Conservation (phyloP, 768 basidiomycete genomes). For the Mycena leptocephala region DNA sequence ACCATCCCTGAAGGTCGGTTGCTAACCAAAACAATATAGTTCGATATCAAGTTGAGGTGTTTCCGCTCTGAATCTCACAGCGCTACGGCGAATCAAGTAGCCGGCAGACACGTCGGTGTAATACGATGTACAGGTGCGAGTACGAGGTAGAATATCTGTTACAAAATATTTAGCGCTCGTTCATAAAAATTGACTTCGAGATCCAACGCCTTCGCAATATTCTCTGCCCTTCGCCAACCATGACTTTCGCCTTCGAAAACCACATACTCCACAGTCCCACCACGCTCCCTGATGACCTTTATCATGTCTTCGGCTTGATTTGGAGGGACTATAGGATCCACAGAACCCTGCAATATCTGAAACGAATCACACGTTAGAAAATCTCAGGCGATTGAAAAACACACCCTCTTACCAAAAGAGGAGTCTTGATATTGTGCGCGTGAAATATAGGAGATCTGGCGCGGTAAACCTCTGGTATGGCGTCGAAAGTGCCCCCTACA, state of each 20-base stretch:
- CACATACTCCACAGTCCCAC: constrained; percentile 60
- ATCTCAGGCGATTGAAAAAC: not conserved
- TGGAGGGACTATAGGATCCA: constrained; percentile 69
- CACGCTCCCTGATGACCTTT: constrained; percentile 54
- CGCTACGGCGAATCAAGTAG: not conserved
- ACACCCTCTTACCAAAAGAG: constrained; percentile 61
- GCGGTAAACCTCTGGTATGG: constrained; percentile 67
- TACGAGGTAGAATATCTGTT: too few species aligned
- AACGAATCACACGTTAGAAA: not conserved
- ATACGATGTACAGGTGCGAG: not conserved
- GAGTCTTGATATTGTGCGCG: constrained; percentile 65
- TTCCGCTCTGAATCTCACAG: too few species aligned
- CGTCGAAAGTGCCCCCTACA: constrained; percentile 65
- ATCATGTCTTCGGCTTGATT: constrained; percentile 65
- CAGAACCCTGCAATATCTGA: constrained; percentile 69
- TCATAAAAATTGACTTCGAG: constrained; percentile 62
- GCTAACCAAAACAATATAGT: too few species aligned
- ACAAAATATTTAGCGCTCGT: constrained; percentile 41
- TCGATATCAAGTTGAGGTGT: too few species aligned
- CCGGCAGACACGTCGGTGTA: not conserved
- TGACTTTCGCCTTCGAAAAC: constrained; percentile 70
- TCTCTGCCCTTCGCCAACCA: constrained; percentile 62
- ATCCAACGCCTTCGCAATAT: constrained; percentile 58
- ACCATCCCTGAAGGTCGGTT: too few species aligned
- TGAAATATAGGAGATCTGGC: constrained; percentile 69